These are phyloP conservation scores for Setaria viridis DNA, from an alignment of 202 grass and related monocot genomes.

Conservation along the genomic window DNA sequence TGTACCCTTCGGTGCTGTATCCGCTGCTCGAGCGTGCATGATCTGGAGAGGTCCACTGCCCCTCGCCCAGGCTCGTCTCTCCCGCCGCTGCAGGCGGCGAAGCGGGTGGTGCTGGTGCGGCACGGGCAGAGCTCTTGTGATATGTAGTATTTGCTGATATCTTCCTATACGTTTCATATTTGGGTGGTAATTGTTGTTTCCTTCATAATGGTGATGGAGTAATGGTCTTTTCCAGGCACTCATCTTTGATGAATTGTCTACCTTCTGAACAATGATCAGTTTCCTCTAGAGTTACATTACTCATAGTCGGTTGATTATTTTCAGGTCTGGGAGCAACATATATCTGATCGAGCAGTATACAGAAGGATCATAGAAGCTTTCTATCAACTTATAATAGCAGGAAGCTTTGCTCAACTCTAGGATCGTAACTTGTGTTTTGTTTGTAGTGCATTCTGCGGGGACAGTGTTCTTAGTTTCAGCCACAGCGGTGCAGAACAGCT, in stretches of 20 bases:
- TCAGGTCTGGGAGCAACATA: conserved; percentile 30
- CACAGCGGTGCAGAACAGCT: conserved; percentile 16
- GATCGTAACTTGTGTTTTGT: conserved; percentile 13
- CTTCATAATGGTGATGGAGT: neutral
- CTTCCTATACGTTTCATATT: neutral
- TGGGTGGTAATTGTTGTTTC: neutral
- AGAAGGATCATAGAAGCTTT: conserved; percentile 17
- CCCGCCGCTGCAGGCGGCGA: too few species aligned
- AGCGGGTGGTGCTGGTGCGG: too few species aligned
- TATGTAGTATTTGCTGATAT: neutral
- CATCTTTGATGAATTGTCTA: conserved; percentile 7
- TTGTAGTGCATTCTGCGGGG: conserved; percentile 16
- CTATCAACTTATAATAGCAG: conserved; percentile 3
- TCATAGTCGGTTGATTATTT: conserved; percentile 20
- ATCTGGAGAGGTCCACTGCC: too few species aligned
- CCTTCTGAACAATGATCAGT: conserved; percentile 8
- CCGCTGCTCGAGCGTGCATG: too few species aligned
- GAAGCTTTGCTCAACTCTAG: conserved; percentile 17
- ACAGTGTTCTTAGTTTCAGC: neutral
- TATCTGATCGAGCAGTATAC: conserved; percentile 5
- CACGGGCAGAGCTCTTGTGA: too few species aligned
- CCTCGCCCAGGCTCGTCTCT: too few species aligned
- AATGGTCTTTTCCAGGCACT: neutral
- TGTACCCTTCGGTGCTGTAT: too few species aligned
- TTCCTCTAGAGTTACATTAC: too few species aligned